Base-by-base conservation (phyloP, 2,329 filamentous ascomycete species). In the Ceratocystis albifundus region DNA sequence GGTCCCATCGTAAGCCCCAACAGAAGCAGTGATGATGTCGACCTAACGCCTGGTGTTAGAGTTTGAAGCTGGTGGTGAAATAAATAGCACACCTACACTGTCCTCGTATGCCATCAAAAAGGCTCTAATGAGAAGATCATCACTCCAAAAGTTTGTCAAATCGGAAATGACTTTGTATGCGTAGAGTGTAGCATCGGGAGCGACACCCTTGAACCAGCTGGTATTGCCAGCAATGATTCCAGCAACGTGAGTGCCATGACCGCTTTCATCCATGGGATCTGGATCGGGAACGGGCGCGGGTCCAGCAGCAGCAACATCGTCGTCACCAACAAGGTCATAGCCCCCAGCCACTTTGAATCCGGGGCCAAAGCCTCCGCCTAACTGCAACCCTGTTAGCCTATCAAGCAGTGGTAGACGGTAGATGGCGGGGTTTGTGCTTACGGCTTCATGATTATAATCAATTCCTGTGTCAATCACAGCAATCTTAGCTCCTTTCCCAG, bases 21-120 rank as follows among this genome's bases (percentile, higher is more conserved):
- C 74, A 65, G 75, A 77, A 22, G 74, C 73, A 2, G 76, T 77
- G 66, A 80, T 79, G 46, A 80, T 71, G 67, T 80, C 77, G 15
- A 66, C 63, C 61, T 65, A 48, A 6, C 20, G 17, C 2, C 8
- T 12, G 20, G n/a, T 17, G 61, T 62, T 44, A 65, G 17, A n/a
- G n/a, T 17, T n/a, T n/a, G 20, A 15, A n/a, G 25, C 28, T 2
- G 12, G 17, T 44, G 25, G 28, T 10, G n/a, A 8, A 55, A 25
- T 69, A 67, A 63, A 68, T 48, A 4, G 25, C 45, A 30, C 10
- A 68, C 69, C 46, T 66, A 74, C 73, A 1, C 73, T 74, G 36
- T 74, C 72, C 1, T 73, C 69, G 62, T 73, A 76, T 1, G 75
- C 75, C 59, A 63, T 67, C 7, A 76, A 69, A 63, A 74, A 76